These are phyloP conservation scores for Sporopachydermia quercuum DNA, from an alignment of 805 yeast species.

Conservation along the genomic window DNA sequence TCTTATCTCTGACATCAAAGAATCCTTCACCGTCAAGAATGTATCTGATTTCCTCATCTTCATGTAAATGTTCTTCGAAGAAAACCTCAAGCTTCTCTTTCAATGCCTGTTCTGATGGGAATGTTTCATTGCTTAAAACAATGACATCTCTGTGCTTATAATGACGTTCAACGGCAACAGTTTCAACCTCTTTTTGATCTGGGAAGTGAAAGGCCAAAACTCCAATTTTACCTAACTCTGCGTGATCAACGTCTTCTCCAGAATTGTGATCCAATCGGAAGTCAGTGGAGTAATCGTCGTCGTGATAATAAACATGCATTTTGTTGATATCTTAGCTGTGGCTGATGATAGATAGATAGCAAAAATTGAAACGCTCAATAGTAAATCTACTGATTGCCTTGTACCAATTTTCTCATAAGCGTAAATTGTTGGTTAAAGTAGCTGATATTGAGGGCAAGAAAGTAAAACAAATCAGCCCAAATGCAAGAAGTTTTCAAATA, in stretches of 20 bases:
- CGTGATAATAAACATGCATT: conserved; percentile 51
- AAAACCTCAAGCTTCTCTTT: conserved; percentile 52
- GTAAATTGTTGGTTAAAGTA: no score
- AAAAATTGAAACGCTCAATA: no score
- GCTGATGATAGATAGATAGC: no score
- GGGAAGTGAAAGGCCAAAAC: conserved; percentile 46
- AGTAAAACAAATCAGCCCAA: no score
- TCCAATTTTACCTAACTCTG: conserved; percentile 43
- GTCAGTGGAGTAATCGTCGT: conserved; percentile 37
- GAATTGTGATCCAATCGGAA: conserved; percentile 62
- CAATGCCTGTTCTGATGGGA: conserved; percentile 51
- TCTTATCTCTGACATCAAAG: conserved; percentile 66
- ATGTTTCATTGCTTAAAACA: conserved; percentile 39
- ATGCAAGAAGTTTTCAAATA: no score
- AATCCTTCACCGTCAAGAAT: conserved; percentile 81
- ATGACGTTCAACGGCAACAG: conserved; percentile 48
- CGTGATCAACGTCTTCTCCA: conserved; percentile 39
- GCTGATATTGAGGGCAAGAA: no score
- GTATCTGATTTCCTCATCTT: conserved; percentile 93
- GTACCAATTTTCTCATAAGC: no score
- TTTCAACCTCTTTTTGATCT: conserved; percentile 39
- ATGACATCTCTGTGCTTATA: conserved; percentile 75
- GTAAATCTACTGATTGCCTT: no score
- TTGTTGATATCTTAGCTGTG: no score
- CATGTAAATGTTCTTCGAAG: conserved; percentile 81